Conservation (phyloP, 192 early-diverging fungal genomes). For the Rhizoclosmatium globosum region DNA sequence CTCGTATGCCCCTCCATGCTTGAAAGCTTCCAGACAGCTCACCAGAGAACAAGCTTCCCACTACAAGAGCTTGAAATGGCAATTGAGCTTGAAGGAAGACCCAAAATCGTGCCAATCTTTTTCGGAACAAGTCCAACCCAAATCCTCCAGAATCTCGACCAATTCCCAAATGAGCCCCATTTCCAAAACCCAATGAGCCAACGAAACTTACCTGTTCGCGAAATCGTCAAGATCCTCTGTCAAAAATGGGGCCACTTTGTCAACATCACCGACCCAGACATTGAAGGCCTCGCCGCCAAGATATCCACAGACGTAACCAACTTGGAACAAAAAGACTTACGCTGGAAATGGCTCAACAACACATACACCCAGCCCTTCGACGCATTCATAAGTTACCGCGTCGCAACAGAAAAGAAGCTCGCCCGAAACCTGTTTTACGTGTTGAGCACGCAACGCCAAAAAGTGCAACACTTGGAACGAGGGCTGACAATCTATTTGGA, state of each 20-base stretch:
- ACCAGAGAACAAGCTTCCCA: background rate
- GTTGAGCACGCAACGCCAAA: slow-evolving; percentile 6
- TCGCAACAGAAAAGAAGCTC: background rate
- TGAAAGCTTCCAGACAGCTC: slow-evolving; percentile 18
- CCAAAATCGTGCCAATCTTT: slow-evolving; percentile 14
- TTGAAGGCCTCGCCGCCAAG: slow-evolving; percentile 22
- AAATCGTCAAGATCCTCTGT: slow-evolving; percentile 1
- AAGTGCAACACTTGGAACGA: background rate
- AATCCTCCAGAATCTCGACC: background rate
- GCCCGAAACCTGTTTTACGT: slow-evolving; percentile 8
- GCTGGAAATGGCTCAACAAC: slow-evolving; percentile 14
- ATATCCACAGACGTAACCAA: background rate
- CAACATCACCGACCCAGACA: slow-evolving; percentile 3
- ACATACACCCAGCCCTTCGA: background rate
- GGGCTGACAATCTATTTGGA: slow-evolving; percentile 18
- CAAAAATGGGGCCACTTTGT: slow-evolving; percentile 3
- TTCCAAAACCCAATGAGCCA: background rate
- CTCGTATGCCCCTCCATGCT: slow-evolving; percentile 10
- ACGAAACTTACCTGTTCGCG: background rate
- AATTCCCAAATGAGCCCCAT: slow-evolving; percentile 8
- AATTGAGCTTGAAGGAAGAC: slow-evolving; percentile 22
- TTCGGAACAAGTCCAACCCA: background rate
- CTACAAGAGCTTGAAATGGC: slow-evolving; percentile 6
- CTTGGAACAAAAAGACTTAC: slow-evolving; percentile 7
- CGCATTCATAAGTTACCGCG: slow-evolving; percentile 16